Evolutionary conservation across 1,284 basidiomycete genomes (phyloP).

Genomic region (Earliella scabrosa): DNA sequence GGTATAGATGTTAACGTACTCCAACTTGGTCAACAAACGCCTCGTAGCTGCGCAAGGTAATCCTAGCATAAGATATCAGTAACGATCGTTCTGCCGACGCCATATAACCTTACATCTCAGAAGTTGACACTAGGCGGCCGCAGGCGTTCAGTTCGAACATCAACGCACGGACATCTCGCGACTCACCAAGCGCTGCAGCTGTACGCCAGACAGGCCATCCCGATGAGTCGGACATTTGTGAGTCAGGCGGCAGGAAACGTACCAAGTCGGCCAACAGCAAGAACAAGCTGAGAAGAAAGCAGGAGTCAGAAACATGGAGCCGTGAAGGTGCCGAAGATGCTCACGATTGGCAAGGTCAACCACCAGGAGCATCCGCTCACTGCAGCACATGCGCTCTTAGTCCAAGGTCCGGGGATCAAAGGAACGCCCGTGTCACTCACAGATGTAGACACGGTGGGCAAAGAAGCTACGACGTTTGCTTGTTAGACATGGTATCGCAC

Average conservation of each 20-base stretch:
- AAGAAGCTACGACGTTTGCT: slow-evolving; percentile 13
- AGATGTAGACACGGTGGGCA: slow-evolving; percentile 14
- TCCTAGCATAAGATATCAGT: slow-evolving; percentile 30
- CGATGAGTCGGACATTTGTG: background rate
- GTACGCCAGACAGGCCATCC: background rate
- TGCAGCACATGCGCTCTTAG: slow-evolving; percentile 15
- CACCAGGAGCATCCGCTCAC: slow-evolving; percentile 44
- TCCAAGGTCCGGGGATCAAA: background rate
- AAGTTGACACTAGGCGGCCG: slow-evolving; percentile 35
- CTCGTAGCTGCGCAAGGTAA: slow-evolving; percentile 37
- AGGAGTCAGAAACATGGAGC: background rate
- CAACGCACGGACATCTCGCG: background rate
- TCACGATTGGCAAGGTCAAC: slow-evolving; percentile 43
- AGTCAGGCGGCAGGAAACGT: background rate
- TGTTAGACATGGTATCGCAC: background rate
- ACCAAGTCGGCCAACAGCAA: slow-evolving; percentile 23
- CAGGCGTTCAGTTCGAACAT: background rate
- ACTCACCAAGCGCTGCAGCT: slow-evolving; percentile 23
- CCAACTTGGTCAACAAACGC: slow-evolving; percentile 26
- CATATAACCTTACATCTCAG: slow-evolving; percentile 35
- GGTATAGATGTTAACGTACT: slow-evolving; percentile 15
- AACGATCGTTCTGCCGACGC: background rate
- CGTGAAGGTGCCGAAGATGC: slow-evolving; percentile 15
- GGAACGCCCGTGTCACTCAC: slow-evolving; percentile 10
- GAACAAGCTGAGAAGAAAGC: slow-evolving; percentile 6